A percentile compares a stretch with the other conserved stretches of the same genome.
Conservation (phyloP, 1,284 basidiomycete genomes). For the Quambalaria eucalypti region DNA sequence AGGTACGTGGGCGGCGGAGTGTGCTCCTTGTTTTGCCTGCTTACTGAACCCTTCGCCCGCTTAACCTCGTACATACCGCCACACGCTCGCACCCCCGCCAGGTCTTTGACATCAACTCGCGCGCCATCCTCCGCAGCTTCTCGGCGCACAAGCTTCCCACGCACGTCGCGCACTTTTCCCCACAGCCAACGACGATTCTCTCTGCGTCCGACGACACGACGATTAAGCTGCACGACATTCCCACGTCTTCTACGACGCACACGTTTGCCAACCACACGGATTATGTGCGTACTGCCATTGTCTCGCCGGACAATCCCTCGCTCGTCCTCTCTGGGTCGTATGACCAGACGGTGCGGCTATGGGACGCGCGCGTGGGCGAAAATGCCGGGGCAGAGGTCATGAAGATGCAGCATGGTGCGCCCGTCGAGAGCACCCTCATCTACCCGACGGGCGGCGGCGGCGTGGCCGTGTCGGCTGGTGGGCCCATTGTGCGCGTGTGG, state of each 20-base stretch:
- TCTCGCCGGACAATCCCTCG: constrained; percentile 71
- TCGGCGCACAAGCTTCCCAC: constrained; percentile 90
- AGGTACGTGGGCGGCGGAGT: constrained; percentile 53
- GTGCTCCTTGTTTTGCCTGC: no score
- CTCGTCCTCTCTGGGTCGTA: constrained; percentile 88
- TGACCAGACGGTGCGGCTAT: constrained; percentile 80
- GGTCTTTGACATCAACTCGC: constrained; percentile 89
- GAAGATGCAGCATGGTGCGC: constrained; percentile 50
- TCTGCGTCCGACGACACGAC: constrained; percentile 95
- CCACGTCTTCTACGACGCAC: constrained; percentile 69
- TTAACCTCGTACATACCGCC: no score
- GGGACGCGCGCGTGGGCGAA: constrained; percentile 61
- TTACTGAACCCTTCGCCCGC: no score
- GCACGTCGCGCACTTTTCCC: constrained; percentile 85
- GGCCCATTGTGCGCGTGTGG: constrained; percentile 89
- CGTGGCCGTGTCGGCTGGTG: constrained; percentile 73
- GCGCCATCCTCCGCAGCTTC: constrained; percentile 85
- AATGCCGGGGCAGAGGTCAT: constrained; percentile 35
- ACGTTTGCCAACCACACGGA: constrained; percentile 81
- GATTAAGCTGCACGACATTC: constrained; percentile 87
- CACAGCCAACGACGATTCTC: constrained; percentile 70
- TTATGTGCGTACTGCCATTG: constrained; percentile 85
- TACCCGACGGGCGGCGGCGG: constrained; percentile 71
- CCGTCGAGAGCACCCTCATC: constrained; percentile 89
- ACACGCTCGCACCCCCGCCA: no score